Evolutionary conservation across 805 yeast genomes (phyloP).

Genomic region (Kodamaea jinghongensis): DNA sequence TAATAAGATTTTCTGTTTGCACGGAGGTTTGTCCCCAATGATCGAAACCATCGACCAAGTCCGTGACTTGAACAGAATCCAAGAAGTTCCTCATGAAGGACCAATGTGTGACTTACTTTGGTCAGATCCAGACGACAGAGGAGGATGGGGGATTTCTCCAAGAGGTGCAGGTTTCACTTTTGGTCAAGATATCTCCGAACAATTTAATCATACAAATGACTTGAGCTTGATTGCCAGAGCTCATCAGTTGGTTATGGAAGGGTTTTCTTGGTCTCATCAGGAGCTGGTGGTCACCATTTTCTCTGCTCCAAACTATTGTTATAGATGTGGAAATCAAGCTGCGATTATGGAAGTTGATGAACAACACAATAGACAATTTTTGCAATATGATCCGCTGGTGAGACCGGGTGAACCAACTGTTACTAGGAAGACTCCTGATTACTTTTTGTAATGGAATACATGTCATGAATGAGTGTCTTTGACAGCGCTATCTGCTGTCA

Average conservation of each 20-base stretch:
- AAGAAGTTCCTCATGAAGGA: slow-evolving; percentile 97
- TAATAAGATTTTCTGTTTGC: slow-evolving; percentile 85
- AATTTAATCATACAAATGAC: slow-evolving; percentile 88
- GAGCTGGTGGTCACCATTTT: slow-evolving; percentile 92
- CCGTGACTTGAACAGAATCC: slow-evolving; percentile 84
- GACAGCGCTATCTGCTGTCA: background rate
- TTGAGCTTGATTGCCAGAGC: slow-evolving; percentile 87
- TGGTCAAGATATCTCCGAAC: slow-evolving; percentile 93
- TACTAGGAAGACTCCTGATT: slow-evolving; percentile 94
- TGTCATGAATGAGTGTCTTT: slow-evolving; percentile 1
- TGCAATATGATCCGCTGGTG: slow-evolving; percentile 94
- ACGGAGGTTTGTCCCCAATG: slow-evolving; percentile 94
- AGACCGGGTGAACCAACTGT: slow-evolving; percentile 98
- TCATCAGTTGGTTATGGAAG: slow-evolving; percentile 97
- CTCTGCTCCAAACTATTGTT: slow-evolving; percentile 95
- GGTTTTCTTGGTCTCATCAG: slow-evolving; percentile 92
- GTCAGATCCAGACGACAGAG: slow-evolving; percentile 97
- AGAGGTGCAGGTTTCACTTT: slow-evolving; percentile 98
- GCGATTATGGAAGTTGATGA: slow-evolving; percentile 98
- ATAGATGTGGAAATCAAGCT: slow-evolving; percentile 97
- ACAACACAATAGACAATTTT: slow-evolving; percentile 82
- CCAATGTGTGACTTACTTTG: slow-evolving; percentile 96
- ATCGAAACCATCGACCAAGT: slow-evolving; percentile 92
- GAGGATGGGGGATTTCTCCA: slow-evolving; percentile 97
- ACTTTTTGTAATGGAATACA: slow-evolving; percentile 52